Evolutionary conservation across 148 eudicot genomes (phyloP).

Genomic region (Camellia lanceoleosa): DNA sequence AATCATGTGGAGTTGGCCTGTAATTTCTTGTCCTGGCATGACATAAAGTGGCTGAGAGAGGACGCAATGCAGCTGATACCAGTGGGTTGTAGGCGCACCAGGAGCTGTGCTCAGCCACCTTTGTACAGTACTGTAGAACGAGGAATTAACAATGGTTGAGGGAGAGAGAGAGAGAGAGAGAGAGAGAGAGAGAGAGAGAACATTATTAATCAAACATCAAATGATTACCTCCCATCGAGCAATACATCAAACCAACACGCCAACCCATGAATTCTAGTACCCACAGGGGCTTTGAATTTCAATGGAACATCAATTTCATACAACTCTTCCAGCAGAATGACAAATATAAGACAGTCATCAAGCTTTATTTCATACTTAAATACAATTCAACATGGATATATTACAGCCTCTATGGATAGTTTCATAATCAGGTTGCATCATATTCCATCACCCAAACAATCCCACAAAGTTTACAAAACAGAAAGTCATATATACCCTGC

Average conservation of each 20-base stretch:
- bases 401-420: neutral
- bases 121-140: slow-evolving; percentile 61
- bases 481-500: no score
- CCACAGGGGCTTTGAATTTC: slow-evolving; percentile 71
- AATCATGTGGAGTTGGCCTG: slow-evolving; percentile 83
- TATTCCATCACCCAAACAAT: slow-evolving; percentile 3
- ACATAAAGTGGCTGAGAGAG: slow-evolving; percentile 93
- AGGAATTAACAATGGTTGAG: neutral
- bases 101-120: slow-evolving; percentile 99
- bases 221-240: slow-evolving; percentile 83
- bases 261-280: slow-evolving; percentile 88
- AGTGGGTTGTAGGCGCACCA: slow-evolving; percentile 97
- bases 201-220: neutral
- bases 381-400: neutral
- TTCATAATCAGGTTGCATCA: neutral
- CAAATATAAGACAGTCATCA: slow-evolving; percentile 7
- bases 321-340: slow-evolving; percentile 74
- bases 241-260: slow-evolving; percentile 99
- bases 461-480: neutral
- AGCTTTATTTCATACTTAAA: neutral
- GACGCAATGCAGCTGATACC: slow-evolving; percentile 96
- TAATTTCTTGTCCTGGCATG: slow-evolving; percentile 96
- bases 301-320: slow-evolving; percentile 90
- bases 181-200: neutral
- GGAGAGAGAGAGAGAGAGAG: no score